Percentiles rank a stretch among this genome's conserved stretches.
Evolutionary conservation across 2,329 filamentous ascomycete genomes (phyloP).

Genomic region (Arthroderma uncinatum): DNA sequence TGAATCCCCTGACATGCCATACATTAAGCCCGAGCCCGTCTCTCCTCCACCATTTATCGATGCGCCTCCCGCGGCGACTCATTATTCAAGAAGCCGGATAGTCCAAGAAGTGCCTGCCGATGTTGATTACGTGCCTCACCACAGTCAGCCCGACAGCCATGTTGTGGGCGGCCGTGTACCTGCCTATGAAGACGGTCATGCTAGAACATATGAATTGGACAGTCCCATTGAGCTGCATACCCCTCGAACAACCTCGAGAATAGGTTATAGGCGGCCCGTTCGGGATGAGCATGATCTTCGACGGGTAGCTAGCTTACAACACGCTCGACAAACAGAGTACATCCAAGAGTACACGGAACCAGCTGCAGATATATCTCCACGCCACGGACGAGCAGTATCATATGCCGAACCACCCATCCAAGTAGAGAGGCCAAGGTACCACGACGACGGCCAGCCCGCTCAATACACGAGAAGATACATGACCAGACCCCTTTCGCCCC

Average conservation of each 20-base stretch:
- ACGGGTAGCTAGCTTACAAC: constrained; percentile 38
- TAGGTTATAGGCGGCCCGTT: constrained; percentile 27
- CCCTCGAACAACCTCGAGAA: constrained; percentile 31
- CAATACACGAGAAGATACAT: constrained; percentile 25
- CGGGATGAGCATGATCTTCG: constrained; percentile 38
- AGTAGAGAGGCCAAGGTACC: constrained; percentile 28
- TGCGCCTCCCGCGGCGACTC: constrained; percentile 17
- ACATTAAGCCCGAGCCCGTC: constrained; percentile 52
- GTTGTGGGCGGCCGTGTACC: constrained; percentile 23
- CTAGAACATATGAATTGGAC: constrained; percentile 19
- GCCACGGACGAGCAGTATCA: constrained; percentile 28
- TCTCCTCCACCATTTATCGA: constrained; percentile 48
- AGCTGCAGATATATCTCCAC: constrained; percentile 29
- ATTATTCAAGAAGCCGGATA: neutral
- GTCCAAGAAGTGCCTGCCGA: constrained; percentile 27
- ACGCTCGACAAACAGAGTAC: constrained; percentile 34
- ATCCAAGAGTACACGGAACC: constrained; percentile 35
- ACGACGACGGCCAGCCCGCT: constrained; percentile 27
- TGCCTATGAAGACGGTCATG: constrained; percentile 29
- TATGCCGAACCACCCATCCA: constrained; percentile 29
- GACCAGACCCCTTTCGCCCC: constrained; percentile 26
- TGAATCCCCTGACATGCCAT: constrained; percentile 35
- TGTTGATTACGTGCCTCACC: constrained; percentile 37
- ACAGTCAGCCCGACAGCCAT: constrained; percentile 27
- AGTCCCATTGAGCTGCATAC: constrained; percentile 24